Evolutionary conservation across 306 rosid genomes (phyloP).

Genomic region (Senna tora): DNA sequence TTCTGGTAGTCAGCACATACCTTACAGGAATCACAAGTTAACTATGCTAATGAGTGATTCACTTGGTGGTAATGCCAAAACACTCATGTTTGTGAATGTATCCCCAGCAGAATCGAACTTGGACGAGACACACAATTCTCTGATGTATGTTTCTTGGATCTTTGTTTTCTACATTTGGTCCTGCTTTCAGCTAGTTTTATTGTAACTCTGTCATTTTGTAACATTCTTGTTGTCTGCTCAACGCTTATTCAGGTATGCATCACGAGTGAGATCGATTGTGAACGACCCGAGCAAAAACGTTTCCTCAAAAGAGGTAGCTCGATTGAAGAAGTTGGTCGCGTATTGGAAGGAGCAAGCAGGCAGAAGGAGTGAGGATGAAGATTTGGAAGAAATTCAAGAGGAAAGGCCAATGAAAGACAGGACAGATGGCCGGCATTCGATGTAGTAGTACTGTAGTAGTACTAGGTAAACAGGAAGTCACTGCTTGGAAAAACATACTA

Average conservation of each 20-base stretch:
- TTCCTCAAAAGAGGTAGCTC: conserved; percentile 81
- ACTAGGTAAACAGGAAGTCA: conserved; percentile 15
- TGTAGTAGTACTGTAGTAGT: conserved; percentile 54
- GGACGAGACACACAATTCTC: conserved; percentile 93
- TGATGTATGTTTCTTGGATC: conserved; percentile 57
- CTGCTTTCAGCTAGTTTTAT: not conserved
- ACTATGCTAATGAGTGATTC: conserved; percentile 99
- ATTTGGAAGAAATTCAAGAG: conserved; percentile 82
- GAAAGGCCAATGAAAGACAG: conserved; percentile 63
- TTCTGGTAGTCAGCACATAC: conserved; percentile 82
- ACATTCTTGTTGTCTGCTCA: not conserved
- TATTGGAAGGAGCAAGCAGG: conserved; percentile 99
- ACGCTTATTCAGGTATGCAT: conserved; percentile 71
- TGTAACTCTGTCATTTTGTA: not conserved
- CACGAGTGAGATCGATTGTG: conserved; percentile 87
- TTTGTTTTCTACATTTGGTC: not conserved
- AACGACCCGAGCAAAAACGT: conserved; percentile 91
- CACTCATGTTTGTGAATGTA: conserved; percentile 92
- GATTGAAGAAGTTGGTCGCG: conserved; percentile 73
- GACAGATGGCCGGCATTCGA: conserved; percentile 67
- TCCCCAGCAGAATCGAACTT: conserved; percentile 86
- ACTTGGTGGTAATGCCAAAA: conserved; percentile 94
- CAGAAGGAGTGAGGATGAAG: conserved; percentile 76
- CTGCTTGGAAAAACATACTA: not conserved
- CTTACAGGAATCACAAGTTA: conserved; percentile 91